Evolutionary conservation across 2,329 filamentous ascomycete species (phyloP), one percentile per base, ranked within the genome.

Genomic region (Beauveria rudraprayagi): DNA sequence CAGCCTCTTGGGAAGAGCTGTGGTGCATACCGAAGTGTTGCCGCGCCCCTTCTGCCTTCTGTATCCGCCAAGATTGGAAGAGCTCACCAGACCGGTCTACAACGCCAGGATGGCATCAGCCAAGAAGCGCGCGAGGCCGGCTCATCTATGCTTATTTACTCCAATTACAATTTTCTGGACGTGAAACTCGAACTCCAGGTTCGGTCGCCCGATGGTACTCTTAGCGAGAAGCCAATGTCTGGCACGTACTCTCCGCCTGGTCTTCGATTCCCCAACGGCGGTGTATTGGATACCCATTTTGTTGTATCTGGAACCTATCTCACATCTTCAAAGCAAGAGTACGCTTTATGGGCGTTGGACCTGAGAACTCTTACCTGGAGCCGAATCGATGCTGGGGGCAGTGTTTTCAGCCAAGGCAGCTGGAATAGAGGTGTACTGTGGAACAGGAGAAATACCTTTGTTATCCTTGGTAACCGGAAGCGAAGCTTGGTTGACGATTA

Each of bases 141-240:
- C 7, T 85, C 84, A 1, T 87, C 85, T 1, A 97, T 97, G 92
- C 82, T 99, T 64, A 95, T 99, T 51, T 99, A 99, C 73, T 97
- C 93, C 26, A 99, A 99, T 72, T 99, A 99, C 75, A 97, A 99
- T 74, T 99, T 99, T 70, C 75, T 99, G 60, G 93, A 99, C 68
- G 94, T 99, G 66, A 97, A 96, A 72, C 78, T 99, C 26, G 94
- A 99, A 73, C 78, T 99, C 43, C 94, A 97, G 73, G 85, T 99
- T 53, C 85, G 94, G 57, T 80, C 89, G 9, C 84, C 91, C 1
- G 92, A 97, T 71, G 93, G 94, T 34, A 86, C 85, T 0, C 77
- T 99, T 58, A 84, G 86, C 1, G 94, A 99, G 72, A 92, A 90
- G 74, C 84, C 89, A 28, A 97, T 99, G 93, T 87, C 87, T 19